These are phyloP conservation scores for Agrocybe pediades DNA, from an alignment of 768 basidiomycete genomes.

Conservation along the genomic window DNA sequence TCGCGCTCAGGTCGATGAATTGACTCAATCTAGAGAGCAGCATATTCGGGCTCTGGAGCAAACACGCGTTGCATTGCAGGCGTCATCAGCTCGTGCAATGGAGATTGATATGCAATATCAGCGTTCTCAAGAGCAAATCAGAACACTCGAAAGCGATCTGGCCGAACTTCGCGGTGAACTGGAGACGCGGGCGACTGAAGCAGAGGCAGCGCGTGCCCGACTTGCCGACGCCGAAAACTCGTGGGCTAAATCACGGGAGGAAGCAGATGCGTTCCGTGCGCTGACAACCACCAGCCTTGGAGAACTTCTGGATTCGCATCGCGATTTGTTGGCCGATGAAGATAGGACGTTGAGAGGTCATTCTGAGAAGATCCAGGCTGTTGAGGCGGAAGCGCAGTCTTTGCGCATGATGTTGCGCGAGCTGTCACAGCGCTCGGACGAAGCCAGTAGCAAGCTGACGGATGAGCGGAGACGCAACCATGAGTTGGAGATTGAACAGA, in stretches of 20 bases:
- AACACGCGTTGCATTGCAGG: slow-evolving; percentile 72
- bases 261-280: slow-evolving; percentile 88
- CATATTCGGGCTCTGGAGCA: slow-evolving; percentile 90
- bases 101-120: slow-evolving; percentile 79
- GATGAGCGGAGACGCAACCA: slow-evolving; percentile 68
- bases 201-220: slow-evolving; percentile 64
- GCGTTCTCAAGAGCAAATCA: slow-evolving; percentile 68
- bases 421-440: slow-evolving; percentile 68
- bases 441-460: slow-evolving; percentile 60
- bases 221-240: slow-evolving; percentile 84
- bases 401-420: slow-evolving; percentile 83
- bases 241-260: slow-evolving; percentile 90
- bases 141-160: slow-evolving; percentile 73
- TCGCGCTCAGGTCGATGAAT: slow-evolving; percentile 70
- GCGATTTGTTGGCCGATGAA: slow-evolving; percentile 83
- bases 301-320: slow-evolving; percentile 85
- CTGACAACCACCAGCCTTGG: slow-evolving; percentile 86
- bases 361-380: slow-evolving; percentile 77
- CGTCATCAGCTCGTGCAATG: slow-evolving; percentile 73
- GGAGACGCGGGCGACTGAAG: slow-evolving; percentile 72
- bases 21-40: slow-evolving; percentile 71
- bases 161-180: slow-evolving; percentile 81
- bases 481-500: slow-evolving; percentile 66
- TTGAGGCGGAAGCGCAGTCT: slow-evolving; percentile 77
- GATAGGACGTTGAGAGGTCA: slow-evolving; percentile 75